Base-by-base conservation (phyloP, 225 moss, liverwort and hornwort species). In the Anthoceros angustus region DNA sequence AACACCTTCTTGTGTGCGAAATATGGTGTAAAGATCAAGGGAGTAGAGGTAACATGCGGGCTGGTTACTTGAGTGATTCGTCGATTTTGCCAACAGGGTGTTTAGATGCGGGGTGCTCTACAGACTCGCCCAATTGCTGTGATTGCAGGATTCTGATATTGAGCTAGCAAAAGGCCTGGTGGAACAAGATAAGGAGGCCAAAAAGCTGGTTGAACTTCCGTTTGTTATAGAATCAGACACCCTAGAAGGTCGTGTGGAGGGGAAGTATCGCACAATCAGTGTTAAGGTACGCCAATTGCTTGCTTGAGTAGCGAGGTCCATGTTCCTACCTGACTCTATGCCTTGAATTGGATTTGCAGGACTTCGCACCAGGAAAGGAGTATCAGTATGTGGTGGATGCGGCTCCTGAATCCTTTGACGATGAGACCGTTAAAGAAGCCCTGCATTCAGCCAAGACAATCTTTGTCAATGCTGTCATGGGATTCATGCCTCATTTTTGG, bases 401-500 rank as follows among this genome's bases (percentile, higher is more conserved):
- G 2, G 85, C 86, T 66, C 86, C 88, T 0, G 70, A 70, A 0
- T 88, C 88, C 5, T 88, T 92, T 60, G 81, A 83, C 49, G 41
- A 42, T 0, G 69, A 72, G 39, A 71, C 77, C 12, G 88, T 88
- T 62, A 66, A 48, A 62, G 20, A 78, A 42, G 73, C 76, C 5
- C 26, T 92, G 8, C 63, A 73, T 18, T 81, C 81, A 7, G 81
- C 92, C 5, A 78, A 83, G 71, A 92, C 88, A 10, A 83, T 88
- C 43, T 89, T 92, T 64, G 88, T 92, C 42, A 89, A 92, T 65
- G 89, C 86, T 0, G 88, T 89, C 20, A 92, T 92, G 92, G 89
- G 92, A 40, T 81, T 86, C 71, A 89, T 92, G 92, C 89, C 86
- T 8, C 72, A 75, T 23, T 92, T 92, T 80, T 86, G 80, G 86